Percentiles rank a stretch among this genome's conserved stretches.
Evolutionary conservation across 805 yeast genomes (phyloP).

Genomic region (Candida schatavii): DNA sequence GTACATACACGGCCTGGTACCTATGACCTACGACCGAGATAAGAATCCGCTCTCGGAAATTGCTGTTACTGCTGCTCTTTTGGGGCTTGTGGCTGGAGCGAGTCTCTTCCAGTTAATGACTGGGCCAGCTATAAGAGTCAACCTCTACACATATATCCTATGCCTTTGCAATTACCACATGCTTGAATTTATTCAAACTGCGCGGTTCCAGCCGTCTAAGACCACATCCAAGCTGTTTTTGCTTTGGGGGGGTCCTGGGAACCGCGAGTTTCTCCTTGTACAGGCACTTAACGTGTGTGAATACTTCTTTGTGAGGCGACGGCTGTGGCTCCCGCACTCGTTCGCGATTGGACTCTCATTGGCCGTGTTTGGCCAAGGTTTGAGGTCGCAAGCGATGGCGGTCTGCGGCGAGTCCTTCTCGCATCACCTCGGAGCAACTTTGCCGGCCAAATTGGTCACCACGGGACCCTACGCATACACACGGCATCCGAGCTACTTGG

Average conservation of each 20-base stretch:
- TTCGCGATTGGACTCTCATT: slow-evolving; percentile 13
- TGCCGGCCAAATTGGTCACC: slow-evolving; percentile 21
- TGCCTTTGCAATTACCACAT: slow-evolving; percentile 20
- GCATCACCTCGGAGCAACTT: slow-evolving; percentile 26
- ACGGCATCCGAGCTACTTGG: slow-evolving; percentile 40
- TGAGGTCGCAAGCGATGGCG: slow-evolving; percentile 28
- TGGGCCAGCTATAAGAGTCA: neutral
- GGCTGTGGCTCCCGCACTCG: neutral
- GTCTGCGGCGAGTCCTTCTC: slow-evolving; percentile 35
- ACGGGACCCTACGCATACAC: slow-evolving; percentile 27
- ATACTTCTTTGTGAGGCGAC: slow-evolving; percentile 9
- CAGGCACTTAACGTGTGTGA: slow-evolving; percentile 26
- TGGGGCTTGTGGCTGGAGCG: slow-evolving; percentile 18
- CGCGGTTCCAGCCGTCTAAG: slow-evolving; percentile 22
- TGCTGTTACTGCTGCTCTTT: slow-evolving; percentile 12
- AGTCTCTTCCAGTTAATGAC: neutral
- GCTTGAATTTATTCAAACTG: slow-evolving; percentile 27
- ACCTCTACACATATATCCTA: slow-evolving; percentile 14
- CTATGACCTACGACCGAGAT: slow-evolving; percentile 11
- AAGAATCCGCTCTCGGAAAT: slow-evolving; percentile 20
- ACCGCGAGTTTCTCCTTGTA: slow-evolving; percentile 25
- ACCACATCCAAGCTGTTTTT: slow-evolving; percentile 28
- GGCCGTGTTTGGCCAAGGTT: slow-evolving; percentile 20
- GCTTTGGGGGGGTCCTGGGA: slow-evolving; percentile 35
- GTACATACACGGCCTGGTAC: too few relatives aligned